Conservation (phyloP, 1,139 yeast genomes). For the Blastobotrys illinoisensis region DNA sequence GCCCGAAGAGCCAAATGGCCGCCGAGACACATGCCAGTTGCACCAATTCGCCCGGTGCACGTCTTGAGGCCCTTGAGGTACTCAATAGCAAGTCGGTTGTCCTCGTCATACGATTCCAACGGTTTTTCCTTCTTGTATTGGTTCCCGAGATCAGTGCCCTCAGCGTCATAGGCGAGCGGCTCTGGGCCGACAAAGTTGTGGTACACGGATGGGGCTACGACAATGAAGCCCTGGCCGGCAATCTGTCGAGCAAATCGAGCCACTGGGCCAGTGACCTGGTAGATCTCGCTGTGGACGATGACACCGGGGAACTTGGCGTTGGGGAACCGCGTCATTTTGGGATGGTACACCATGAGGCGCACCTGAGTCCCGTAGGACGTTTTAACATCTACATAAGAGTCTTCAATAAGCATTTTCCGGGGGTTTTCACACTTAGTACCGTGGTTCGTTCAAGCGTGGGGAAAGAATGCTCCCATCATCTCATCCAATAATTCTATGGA, state of each 20-base stretch:
- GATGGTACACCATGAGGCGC: slow-evolving; percentile 63
- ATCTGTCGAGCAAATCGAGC: slow-evolving; percentile 70
- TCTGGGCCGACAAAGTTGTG: slow-evolving; percentile 64
- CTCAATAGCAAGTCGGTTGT: slow-evolving; percentile 58
- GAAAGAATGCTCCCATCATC: neutral
- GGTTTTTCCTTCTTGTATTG: slow-evolving; percentile 62
- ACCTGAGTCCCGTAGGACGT: slow-evolving; percentile 65
- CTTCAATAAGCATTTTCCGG: slow-evolving; percentile 57
- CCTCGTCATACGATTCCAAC: slow-evolving; percentile 70
- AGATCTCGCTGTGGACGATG: slow-evolving; percentile 71
- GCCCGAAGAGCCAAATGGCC: slow-evolving; percentile 79
- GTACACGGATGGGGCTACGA: slow-evolving; percentile 71
- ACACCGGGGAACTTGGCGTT: slow-evolving; percentile 76
- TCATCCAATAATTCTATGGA: neutral
- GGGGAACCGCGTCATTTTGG: slow-evolving; percentile 66
- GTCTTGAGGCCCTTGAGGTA: slow-evolving; percentile 53
- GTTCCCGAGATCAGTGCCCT: slow-evolving; percentile 76
- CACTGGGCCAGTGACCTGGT: slow-evolving; percentile 65
- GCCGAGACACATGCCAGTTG: slow-evolving; percentile 85
- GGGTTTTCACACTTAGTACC: neutral
- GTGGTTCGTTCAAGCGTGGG: neutral
- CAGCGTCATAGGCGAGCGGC: slow-evolving; percentile 62
- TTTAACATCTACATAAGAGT: slow-evolving; percentile 55
- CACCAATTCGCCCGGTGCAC: slow-evolving; percentile 70
- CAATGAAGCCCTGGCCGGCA: slow-evolving; percentile 76